Evolutionary conservation across 2,329 filamentous ascomycete genomes (phyloP).

Genomic region (Monosporascus sp.): DNA sequence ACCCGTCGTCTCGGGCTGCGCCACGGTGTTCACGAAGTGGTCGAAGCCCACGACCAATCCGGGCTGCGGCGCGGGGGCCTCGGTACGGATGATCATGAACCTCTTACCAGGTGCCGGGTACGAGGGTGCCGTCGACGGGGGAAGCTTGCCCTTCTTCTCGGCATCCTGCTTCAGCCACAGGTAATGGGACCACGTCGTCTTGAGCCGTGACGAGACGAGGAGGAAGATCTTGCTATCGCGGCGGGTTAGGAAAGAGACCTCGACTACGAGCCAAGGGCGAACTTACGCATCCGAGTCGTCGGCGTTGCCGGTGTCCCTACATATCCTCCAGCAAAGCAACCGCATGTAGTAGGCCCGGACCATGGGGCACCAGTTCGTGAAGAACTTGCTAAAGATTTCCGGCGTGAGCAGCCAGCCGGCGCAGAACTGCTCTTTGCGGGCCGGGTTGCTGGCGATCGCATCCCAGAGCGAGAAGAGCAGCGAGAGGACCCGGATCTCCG

Average conservation of each 20-base stretch:
- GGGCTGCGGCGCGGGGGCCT: constrained; percentile 46
- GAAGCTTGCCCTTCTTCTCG: constrained; percentile 46
- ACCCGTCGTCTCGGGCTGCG: constrained; percentile 18
- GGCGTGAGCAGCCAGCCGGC: constrained; percentile 70
- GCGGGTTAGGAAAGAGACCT: constrained; percentile 16
- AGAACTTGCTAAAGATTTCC: constrained; percentile 71
- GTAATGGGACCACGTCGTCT: constrained; percentile 73
- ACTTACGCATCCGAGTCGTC: constrained; percentile 64
- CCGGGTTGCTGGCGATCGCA: constrained; percentile 58
- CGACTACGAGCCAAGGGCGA: background rate
- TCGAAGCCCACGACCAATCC: constrained; percentile 48
- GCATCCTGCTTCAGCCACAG: constrained; percentile 67
- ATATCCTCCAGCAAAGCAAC: constrained; percentile 82
- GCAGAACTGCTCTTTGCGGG: constrained; percentile 66
- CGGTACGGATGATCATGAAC: constrained; percentile 84
- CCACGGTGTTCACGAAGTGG: constrained; percentile 28
- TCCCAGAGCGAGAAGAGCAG: constrained; percentile 81
- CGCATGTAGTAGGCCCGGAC: constrained; percentile 90
- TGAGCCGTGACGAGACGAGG: constrained; percentile 61
- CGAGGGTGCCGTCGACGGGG: constrained; percentile 74
- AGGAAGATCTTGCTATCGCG: constrained; percentile 61
- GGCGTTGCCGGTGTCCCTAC: constrained; percentile 64
- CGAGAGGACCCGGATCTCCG: constrained; percentile 77
- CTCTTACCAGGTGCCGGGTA: constrained; percentile 79
- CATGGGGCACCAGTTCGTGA: constrained; percentile 96